These are phyloP conservation scores for Tulasnella sp. DNA, from an alignment of 768 basidiomycete genomes.

Conservation along the genomic window DNA sequence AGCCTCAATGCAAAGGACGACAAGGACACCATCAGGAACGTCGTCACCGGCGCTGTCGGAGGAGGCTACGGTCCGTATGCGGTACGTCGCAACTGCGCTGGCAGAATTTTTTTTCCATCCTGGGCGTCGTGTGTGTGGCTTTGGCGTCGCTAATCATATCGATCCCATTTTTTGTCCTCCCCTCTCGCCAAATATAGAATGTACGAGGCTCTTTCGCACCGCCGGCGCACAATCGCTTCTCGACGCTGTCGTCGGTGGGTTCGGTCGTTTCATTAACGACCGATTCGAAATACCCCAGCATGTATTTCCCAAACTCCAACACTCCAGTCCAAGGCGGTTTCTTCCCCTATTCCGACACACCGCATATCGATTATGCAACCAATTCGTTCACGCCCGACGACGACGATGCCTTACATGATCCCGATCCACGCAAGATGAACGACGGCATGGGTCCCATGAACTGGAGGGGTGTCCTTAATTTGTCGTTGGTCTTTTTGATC, in stretches of 20 bases:
- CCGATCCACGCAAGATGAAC: slow-evolving; percentile 33
- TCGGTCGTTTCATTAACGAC: slow-evolving; percentile 13
- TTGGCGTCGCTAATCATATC: not conserved
- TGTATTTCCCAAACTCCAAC: slow-evolving; percentile 1
- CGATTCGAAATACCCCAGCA: slow-evolving; percentile 14
- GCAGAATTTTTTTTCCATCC: not conserved
- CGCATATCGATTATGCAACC: not conserved
- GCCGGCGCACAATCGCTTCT: slow-evolving; percentile 14
- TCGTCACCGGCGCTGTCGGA: slow-evolving; percentile 12
- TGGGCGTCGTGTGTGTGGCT: not conserved
- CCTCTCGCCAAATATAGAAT: not conserved
- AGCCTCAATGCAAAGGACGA: not conserved
- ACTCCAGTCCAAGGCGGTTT: not conserved
- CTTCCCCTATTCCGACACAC: slow-evolving; percentile 10
- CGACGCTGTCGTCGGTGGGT: slow-evolving; percentile 13
- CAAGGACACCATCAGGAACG: slow-evolving; percentile 2
- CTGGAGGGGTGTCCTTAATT: slow-evolving; percentile 51
- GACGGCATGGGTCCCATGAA: slow-evolving; percentile 25
- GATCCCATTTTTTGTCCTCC: not conserved
- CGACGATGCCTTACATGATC: slow-evolving; percentile 69
- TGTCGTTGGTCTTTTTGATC: slow-evolving; percentile 55
- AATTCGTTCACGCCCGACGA: slow-evolving; percentile 8
- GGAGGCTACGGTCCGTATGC: slow-evolving; percentile 14
- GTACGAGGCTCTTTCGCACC: not conserved
- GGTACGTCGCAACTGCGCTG: slow-evolving; percentile 6